Conservation (phyloP, 2,329 filamentous ascomycete species). For the Xylariaceae sp. region DNA sequence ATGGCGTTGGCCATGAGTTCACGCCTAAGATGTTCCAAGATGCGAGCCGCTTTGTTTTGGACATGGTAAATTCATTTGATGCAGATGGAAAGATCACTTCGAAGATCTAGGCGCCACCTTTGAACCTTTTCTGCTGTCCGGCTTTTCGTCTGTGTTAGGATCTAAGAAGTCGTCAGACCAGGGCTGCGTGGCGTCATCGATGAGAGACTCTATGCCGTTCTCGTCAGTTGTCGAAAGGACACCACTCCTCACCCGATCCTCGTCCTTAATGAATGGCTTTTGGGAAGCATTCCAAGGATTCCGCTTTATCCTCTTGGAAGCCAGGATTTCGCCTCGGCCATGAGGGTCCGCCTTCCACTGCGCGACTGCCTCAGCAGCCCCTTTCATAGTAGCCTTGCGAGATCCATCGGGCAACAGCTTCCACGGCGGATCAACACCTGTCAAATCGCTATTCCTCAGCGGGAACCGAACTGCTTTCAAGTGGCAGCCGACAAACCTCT, state of each 20-base stretch:
- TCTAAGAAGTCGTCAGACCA: slow-evolving; percentile 30
- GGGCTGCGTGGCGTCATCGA: slow-evolving; percentile 35
- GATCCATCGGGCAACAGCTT: slow-evolving; percentile 34
- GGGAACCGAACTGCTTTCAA: slow-evolving; percentile 58
- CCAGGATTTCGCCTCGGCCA: slow-evolving; percentile 42
- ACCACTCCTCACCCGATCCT: slow-evolving; percentile 34
- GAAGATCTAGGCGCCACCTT: slow-evolving; percentile 26
- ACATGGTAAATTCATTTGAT: slow-evolving; percentile 37
- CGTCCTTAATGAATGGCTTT: slow-evolving; percentile 38
- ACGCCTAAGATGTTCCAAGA: slow-evolving; percentile 63
- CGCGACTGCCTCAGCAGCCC: slow-evolving; percentile 39
- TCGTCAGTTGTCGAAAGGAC: slow-evolving; percentile 33
- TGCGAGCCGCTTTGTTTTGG: slow-evolving; percentile 59
- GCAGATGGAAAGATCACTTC: slow-evolving; percentile 23
- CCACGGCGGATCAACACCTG: slow-evolving; percentile 62
- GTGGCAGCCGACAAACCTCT: slow-evolving; percentile 61
- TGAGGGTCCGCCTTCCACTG: slow-evolving; percentile 53
- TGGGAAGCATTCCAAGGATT: slow-evolving; percentile 48
- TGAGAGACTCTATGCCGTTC: slow-evolving; percentile 39
- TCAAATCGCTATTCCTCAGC: slow-evolving; percentile 41
- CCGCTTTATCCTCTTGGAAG: slow-evolving; percentile 44
- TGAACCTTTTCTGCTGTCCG: too few relatives aligned
- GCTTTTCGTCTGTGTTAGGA: too few relatives aligned
- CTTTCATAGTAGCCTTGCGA: slow-evolving; percentile 40
- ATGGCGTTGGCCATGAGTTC: slow-evolving; percentile 67